Evolutionary conservation across 192 early-diverging fungal species (phyloP), one percentile per base, ranked within the genome.

Genomic region (Glomus cerebriforme): DNA sequence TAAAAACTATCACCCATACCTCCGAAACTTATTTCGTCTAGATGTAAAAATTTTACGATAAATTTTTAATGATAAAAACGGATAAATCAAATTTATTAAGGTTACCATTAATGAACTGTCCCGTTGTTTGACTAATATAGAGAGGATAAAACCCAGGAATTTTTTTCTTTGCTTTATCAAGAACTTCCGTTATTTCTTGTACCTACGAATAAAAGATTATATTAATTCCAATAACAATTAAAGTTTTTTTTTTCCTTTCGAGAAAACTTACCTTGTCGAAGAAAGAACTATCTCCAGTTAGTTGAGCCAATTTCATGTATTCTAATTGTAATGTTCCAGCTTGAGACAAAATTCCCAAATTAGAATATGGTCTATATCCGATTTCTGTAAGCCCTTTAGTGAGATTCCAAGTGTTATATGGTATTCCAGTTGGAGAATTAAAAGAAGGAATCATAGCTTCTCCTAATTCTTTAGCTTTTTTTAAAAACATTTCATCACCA

Each of bases 301-400:
- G 86, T 75, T 93, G 86, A 9, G 92, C 92, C 26, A 97, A 87
- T 59, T 93, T 92, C 81, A 90, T 89, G 79, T 94, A 93, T 84
- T 97, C 96, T 26, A 97, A 83, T 73, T 95, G 93, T 54, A 96
- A 81, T 0, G 93, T 91, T 54, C 95, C 95, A 58, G 91, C 76
- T 78, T 95, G 92, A 49, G 93, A 90, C 34, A 95, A 78, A 35
- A 84, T 84, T 60, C 73, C 72, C 10, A 72, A 32, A 39, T 34
- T 19, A 35, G 10, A 7, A 60, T 15, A 43, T 39, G 39, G 37
- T n/a, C 0, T 22, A 66, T 27, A 22, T n/a, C n/a, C 37, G 12
- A 12, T 12, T 43, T 0, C 39, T 12, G 39, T 43, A 43, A 43
- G 39, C n/a, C 26, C 35, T 81, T 70, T 62, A 22, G 81, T 86